Percentiles rank a stretch among this genome's conserved stretches.
These are phyloP conservation scores for Geotrichum cucujoidarum DNA, from an alignment of 1,139 yeast genomes.

Conservation along the genomic window DNA sequence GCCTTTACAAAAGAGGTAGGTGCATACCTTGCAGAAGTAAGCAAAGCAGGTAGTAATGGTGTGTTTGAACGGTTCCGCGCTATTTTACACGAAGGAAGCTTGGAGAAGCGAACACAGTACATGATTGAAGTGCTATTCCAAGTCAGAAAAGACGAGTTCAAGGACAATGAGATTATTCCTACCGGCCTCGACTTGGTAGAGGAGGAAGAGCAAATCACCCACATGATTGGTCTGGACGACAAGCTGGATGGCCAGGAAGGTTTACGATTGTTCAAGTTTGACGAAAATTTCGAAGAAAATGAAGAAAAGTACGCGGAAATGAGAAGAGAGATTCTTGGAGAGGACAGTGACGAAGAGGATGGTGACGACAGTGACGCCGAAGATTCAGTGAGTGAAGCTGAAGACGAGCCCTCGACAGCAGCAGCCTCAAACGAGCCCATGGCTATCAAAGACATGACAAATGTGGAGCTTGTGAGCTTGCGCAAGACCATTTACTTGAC, in stretches of 20 bases:
- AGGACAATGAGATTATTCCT: slow-evolving; percentile 41
- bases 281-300: slow-evolving; percentile 48
- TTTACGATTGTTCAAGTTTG: slow-evolving; percentile 51
- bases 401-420: slow-evolving; percentile 25
- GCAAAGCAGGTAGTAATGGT: slow-evolving; percentile 45
- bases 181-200: slow-evolving; percentile 56
- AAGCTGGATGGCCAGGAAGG: slow-evolving; percentile 44
- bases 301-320: slow-evolving; percentile 45
- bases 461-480: slow-evolving; percentile 53
- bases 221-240: slow-evolving; percentile 51
- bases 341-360: slow-evolving; percentile 36
- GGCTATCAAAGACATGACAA: slow-evolving; percentile 62
- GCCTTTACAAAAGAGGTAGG: slow-evolving; percentile 46
- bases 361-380: slow-evolving; percentile 21
- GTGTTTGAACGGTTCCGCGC: slow-evolving; percentile 60
- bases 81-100: slow-evolving; percentile 52
- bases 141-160: slow-evolving; percentile 47
- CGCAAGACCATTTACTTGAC: slow-evolving; percentile 77
- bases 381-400: slow-evolving; percentile 22
- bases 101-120: slow-evolving; percentile 45
- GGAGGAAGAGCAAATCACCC: slow-evolving; percentile 58
- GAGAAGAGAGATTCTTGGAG: slow-evolving; percentile 46
- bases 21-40: slow-evolving; percentile 40
- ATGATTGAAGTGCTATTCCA: slow-evolving; percentile 52
- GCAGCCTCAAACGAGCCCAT: slow-evolving; percentile 23